These are phyloP conservation scores for Spathaspora sp. DNA, from an alignment of 805 yeast species.

Conservation along the genomic window DNA sequence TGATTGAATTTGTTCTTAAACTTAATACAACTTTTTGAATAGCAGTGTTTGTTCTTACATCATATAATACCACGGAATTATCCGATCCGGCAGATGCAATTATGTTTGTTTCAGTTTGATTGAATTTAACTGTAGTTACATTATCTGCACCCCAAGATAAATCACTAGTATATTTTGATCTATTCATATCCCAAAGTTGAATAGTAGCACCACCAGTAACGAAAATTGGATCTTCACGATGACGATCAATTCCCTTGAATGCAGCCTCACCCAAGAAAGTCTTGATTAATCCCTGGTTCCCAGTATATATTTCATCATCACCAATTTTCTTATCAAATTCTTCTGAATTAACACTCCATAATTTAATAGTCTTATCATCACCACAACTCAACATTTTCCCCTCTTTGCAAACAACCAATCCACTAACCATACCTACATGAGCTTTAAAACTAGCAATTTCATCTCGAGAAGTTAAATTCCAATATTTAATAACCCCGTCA, in stretches of 20 bases:
- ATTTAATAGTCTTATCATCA: slow-evolving; percentile 81
- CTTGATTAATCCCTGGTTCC: slow-evolving; percentile 57
- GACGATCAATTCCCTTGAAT: slow-evolving; percentile 84
- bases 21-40: slow-evolving; percentile 84
- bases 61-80: slow-evolving; percentile 86
- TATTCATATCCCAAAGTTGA: slow-evolving; percentile 85
- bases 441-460: slow-evolving; percentile 79
- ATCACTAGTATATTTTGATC: slow-evolving; percentile 73
- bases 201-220: slow-evolving; percentile 91
- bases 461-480: slow-evolving; percentile 81
- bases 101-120: slow-evolving; percentile 83
- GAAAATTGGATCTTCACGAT: slow-evolving; percentile 65
- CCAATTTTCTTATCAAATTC: slow-evolving; percentile 41
- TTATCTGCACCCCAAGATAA: slow-evolving; percentile 97
- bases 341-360: slow-evolving; percentile 73
- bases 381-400: slow-evolving; percentile 77
- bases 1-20: slow-evolving; percentile 77
- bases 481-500: slow-evolving; percentile 90
- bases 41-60: slow-evolving; percentile 85
- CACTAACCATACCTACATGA: slow-evolving; percentile 86
- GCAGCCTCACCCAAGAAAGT: slow-evolving; percentile 83
- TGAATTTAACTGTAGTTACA: slow-evolving; percentile 75
- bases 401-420: slow-evolving; percentile 60
- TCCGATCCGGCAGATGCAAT: slow-evolving; percentile 84
- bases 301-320: slow-evolving; percentile 28